phyloP scores from a whole-genome alignment of 164 flowering plant species.

The Annona squamosa region DNA sequence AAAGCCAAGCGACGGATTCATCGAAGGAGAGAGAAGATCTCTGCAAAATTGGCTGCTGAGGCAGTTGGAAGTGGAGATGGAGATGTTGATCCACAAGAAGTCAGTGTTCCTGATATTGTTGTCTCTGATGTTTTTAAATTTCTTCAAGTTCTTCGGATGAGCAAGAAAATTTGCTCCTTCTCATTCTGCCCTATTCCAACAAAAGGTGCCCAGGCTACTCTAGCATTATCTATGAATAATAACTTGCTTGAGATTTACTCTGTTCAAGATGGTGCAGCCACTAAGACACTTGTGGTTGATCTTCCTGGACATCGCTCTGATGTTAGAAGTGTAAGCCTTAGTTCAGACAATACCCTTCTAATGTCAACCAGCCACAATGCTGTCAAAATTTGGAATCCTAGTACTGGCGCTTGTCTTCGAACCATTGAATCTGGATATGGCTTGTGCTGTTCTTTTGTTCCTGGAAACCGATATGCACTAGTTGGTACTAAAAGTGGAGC shows the following conservation, averaged over 20 bases:
- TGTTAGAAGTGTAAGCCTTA: slow-evolving; percentile 85
- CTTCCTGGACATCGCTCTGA: slow-evolving; percentile 90
- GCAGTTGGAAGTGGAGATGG: slow-evolving; percentile 37
- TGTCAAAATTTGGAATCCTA: slow-evolving; percentile 92
- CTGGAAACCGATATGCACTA: slow-evolving; percentile 70
- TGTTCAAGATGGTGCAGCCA: slow-evolving; percentile 33
- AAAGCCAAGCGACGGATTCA: slow-evolving; percentile 81
- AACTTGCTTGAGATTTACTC: slow-evolving; percentile 71
- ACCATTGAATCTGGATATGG: slow-evolving; percentile 91
- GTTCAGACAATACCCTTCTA: slow-evolving; percentile 79
- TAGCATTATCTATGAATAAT: slow-evolving; percentile 82
- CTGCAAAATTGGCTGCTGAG: slow-evolving; percentile 32
- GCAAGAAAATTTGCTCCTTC: slow-evolving; percentile 79
- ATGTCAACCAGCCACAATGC: slow-evolving; percentile 91
- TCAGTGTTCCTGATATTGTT: slow-evolving; percentile 21
- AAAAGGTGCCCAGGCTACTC: slow-evolving; percentile 41
- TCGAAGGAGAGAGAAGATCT: slow-evolving; percentile 68
- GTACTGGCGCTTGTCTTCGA: slow-evolving; percentile 76
- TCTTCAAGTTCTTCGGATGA: slow-evolving; percentile 58
- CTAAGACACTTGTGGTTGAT: slow-evolving; percentile 55
- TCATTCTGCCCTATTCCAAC: slow-evolving; percentile 62
- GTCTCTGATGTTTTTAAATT: slow-evolving; percentile 81
- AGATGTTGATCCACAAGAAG: slow-evolving; percentile 28
- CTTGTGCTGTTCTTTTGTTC: slow-evolving; percentile 69
- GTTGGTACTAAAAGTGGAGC: slow-evolving; percentile 87